phyloP scores from a whole-genome alignment of 352 stramenopile genomes.

The Phytopythium helicoides region DNA sequence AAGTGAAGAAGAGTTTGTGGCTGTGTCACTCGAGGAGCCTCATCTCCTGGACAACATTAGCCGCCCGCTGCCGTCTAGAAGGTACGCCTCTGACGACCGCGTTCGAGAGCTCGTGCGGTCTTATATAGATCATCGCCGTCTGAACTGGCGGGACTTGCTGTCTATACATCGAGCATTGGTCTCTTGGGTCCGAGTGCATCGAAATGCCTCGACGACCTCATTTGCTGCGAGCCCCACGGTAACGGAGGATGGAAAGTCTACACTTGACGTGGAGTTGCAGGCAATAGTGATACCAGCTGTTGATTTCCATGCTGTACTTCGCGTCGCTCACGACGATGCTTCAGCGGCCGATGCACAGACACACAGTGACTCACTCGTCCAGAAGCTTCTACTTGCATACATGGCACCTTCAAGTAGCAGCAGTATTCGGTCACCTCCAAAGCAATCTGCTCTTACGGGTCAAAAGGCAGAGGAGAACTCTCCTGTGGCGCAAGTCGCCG shows the following conservation, averaged over 20 bases:
- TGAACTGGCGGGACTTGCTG: constrained; percentile 27
- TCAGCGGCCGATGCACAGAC: background rate
- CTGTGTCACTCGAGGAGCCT: constrained; percentile 30
- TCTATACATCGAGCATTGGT: constrained; percentile 19
- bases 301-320: constrained; percentile 19
- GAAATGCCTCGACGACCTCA: background rate
- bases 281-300: constrained; percentile 11
- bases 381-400: constrained; percentile 27
- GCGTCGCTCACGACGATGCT: constrained; percentile 6
- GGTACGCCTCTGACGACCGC: constrained; percentile 26
- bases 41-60: constrained; percentile 37
- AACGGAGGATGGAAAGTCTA: background rate
- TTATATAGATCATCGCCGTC: constrained; percentile 18
- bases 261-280: background rate
- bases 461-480: background rate
- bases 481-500: constrained; percentile 11
- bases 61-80: constrained; percentile 21
- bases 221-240: background rate
- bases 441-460: background rate
- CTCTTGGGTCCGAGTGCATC: constrained; percentile 3
- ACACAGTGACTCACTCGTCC: constrained; percentile 9
- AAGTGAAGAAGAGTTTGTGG: constrained; percentile 39
- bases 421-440: background rate
- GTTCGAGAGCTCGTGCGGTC: constrained; percentile 30
- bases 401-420: constrained; percentile 12